Percentiles rank a stretch among this genome's conserved stretches.
Conservation (phyloP, 176 grass and related monocot genomes). For the Hyparrhenia diplandra region DNA sequence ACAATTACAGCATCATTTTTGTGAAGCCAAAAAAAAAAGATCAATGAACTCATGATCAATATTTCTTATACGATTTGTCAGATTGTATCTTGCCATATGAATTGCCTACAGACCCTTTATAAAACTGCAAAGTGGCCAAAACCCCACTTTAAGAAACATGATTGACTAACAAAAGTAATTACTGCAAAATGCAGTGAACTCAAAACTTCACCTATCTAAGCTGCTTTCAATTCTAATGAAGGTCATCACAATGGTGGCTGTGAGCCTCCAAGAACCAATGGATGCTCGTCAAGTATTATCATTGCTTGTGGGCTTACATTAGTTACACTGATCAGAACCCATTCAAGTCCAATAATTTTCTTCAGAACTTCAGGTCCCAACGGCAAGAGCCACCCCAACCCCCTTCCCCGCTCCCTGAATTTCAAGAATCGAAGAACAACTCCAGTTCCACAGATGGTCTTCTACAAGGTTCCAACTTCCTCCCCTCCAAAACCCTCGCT, state of each 20-base stretch:
- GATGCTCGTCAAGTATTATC: background rate
- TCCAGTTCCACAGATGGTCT: background rate
- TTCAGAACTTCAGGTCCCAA: background rate
- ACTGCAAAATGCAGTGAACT: background rate
- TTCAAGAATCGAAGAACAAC: background rate
- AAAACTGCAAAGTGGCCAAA: background rate
- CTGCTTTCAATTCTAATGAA: background rate
- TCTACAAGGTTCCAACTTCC: background rate
- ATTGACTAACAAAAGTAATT: background rate
- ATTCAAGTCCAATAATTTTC: background rate
- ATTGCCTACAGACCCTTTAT: background rate
- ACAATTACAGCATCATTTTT: background rate
- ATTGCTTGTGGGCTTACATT: background rate
- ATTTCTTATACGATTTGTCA: background rate
- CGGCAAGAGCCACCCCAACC: background rate
- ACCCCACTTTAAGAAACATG: background rate
- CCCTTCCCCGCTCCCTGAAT: background rate
- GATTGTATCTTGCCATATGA: background rate
- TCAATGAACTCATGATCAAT: background rate
- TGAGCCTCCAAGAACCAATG: background rate
- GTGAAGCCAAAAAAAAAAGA: background rate
- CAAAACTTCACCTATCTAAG: background rate
- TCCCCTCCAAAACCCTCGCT: background rate
- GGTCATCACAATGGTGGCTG: background rate
- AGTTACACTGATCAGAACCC: background rate